A percentile compares a stretch with the other conserved stretches of the same genome.
Conservation (phyloP, 805 yeast species). For the Suhomyces sp. region DNA sequence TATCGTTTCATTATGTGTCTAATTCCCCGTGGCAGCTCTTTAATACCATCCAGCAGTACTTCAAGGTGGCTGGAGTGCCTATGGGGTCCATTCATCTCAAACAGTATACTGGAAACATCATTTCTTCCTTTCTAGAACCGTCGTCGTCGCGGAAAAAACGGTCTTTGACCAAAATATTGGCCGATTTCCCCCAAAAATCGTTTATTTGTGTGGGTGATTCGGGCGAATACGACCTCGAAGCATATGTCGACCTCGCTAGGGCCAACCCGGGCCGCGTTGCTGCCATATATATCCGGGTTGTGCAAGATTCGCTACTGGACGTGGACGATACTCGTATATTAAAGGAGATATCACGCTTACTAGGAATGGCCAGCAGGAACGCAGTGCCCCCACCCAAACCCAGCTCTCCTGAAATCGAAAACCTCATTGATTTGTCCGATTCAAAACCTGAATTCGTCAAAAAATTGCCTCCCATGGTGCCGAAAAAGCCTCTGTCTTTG, state of each 20-base stretch:
- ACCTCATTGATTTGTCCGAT: slow-evolving; percentile 40
- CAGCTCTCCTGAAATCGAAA: slow-evolving; percentile 13
- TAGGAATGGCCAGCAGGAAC: slow-evolving; percentile 9
- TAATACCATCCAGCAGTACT: slow-evolving; percentile 54
- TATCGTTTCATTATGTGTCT: slow-evolving; percentile 87
- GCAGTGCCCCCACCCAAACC: neutral
- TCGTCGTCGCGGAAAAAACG: slow-evolving; percentile 75
- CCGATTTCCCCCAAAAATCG: slow-evolving; percentile 72
- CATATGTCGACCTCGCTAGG: slow-evolving; percentile 70
- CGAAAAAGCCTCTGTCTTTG: slow-evolving; percentile 45
- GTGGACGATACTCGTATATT: slow-evolving; percentile 39
- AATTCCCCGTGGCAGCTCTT: slow-evolving; percentile 93
- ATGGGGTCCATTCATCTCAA: slow-evolving; percentile 81
- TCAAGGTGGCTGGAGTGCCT: slow-evolving; percentile 60
- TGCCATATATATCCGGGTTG: slow-evolving; percentile 79
- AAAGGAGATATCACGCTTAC: slow-evolving; percentile 25
- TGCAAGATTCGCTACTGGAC: slow-evolving; percentile 65
- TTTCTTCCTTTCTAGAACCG: slow-evolving; percentile 83
- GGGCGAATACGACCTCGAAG: slow-evolving; percentile 93
- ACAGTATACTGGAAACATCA: slow-evolving; percentile 79
- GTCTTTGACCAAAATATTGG: slow-evolving; percentile 57
- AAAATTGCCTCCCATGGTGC: slow-evolving; percentile 35
- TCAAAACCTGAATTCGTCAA: slow-evolving; percentile 3
- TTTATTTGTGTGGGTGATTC: slow-evolving; percentile 92
- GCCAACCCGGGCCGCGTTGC: slow-evolving; percentile 58